Evolutionary conservation across 495 filamentous ascomycete genomes (phyloP).

Genomic region (Platismatia glauca): DNA sequence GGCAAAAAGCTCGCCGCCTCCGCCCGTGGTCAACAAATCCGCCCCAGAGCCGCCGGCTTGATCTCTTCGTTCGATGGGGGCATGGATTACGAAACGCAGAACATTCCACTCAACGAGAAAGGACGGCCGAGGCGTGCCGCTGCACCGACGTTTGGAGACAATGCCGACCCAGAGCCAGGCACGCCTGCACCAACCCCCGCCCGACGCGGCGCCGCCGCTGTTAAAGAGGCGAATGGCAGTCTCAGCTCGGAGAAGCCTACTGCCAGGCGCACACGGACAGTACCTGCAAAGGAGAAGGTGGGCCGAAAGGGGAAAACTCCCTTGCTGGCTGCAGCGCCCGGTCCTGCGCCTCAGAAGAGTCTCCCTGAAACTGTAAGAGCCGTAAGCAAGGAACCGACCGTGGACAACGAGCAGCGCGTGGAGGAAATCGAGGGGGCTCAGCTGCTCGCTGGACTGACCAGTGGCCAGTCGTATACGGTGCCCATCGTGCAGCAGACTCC

Average conservation of each 20-base stretch:
- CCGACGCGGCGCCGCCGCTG: constrained; percentile 40
- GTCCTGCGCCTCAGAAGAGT: constrained; percentile 25
- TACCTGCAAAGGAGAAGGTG: constrained; percentile 32
- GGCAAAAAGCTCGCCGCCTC: constrained; percentile 33
- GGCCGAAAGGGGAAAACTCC: constrained; percentile 28
- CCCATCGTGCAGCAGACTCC: constrained; percentile 5
- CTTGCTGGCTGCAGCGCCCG: constrained; percentile 26
- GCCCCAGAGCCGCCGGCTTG: constrained; percentile 65
- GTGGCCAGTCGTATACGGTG: constrained; percentile 6
- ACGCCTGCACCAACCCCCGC: constrained; percentile 27
- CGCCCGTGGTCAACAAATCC: constrained; percentile 34
- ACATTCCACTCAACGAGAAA: constrained; percentile 52
- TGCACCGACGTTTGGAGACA: constrained; percentile 61
- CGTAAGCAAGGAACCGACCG: constrained; percentile 17
- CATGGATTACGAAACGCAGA: constrained; percentile 44
- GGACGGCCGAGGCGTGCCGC: constrained; percentile 62
- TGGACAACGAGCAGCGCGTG: constrained; percentile 15
- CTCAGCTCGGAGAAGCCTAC: constrained; percentile 47
- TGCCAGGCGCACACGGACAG: constrained; percentile 38
- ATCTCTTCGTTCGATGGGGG: constrained; percentile 60
- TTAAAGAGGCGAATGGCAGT: constrained; percentile 39
- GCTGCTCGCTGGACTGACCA: constrained; percentile 19
- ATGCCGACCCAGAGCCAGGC: constrained; percentile 47
- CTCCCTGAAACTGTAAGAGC: constrained; percentile 11
- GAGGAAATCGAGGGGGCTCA: constrained; percentile 25